Conservation (phyloP, 257 asterid genomes). For the Marsdenia floribunda region DNA sequence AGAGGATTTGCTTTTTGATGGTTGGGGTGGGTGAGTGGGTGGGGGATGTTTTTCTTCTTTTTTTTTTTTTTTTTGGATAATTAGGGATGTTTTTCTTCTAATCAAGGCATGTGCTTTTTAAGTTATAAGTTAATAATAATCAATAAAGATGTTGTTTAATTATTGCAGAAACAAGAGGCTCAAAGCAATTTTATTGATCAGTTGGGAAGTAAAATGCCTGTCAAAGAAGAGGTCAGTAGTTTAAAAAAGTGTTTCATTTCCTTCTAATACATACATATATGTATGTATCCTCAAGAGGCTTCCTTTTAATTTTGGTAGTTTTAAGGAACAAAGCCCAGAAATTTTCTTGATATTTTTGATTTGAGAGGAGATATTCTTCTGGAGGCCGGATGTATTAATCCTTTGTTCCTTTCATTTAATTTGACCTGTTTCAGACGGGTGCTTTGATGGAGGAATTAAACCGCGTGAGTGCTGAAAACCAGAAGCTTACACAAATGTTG, state of each 20-base stretch:
- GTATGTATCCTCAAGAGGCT: too few relatives aligned
- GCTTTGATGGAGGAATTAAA: conserved; percentile 74
- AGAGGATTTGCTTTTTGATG: too few relatives aligned
- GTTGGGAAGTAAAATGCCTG: conserved; percentile 33
- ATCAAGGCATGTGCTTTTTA: too few relatives aligned
- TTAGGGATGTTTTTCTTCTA: neutral
- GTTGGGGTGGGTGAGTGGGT: too few relatives aligned
- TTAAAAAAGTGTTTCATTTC: neutral
- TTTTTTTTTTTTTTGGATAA: too few relatives aligned
- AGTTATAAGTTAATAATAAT: too few relatives aligned
- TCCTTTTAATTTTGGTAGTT: neutral
- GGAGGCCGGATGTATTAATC: neutral
- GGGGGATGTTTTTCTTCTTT: neutral
- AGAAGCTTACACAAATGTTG: conserved; percentile 62
- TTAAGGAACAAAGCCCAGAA: neutral
- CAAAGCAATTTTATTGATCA: conserved; percentile 44
- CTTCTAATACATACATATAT: too few relatives aligned
- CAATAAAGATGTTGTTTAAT: neutral
- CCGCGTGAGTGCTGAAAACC: conserved; percentile 71
- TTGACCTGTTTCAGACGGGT: conserved; percentile 30
- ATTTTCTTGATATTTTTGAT: conserved; percentile 6
- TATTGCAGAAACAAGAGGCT: conserved; percentile 52
- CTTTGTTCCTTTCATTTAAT: neutral
- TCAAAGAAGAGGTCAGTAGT: conserved; percentile 48
- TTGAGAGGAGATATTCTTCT: neutral